phyloP scores from a whole-genome alignment of 352 stramenopile species.

The Phytophthora sansomeana region DNA sequence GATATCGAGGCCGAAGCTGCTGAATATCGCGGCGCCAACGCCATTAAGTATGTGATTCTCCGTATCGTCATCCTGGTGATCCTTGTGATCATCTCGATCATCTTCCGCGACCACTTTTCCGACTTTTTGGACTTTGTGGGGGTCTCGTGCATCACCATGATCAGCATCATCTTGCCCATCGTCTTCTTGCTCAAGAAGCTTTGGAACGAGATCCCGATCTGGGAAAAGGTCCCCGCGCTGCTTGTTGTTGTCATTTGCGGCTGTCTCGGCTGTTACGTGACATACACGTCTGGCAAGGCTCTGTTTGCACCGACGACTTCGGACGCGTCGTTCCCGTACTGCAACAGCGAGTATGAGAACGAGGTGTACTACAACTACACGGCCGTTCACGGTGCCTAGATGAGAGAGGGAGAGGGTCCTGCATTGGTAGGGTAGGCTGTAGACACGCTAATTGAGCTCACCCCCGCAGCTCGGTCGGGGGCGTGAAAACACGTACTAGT shows the following conservation, averaged over 20 bases:
- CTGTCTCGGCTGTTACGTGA: slow-evolving; percentile 5
- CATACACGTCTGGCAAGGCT: slow-evolving; percentile 5
- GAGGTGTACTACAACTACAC: slow-evolving; percentile 32
- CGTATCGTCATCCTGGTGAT: slow-evolving; percentile 48
- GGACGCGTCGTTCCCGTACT: background rate
- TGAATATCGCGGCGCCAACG: slow-evolving; percentile 44
- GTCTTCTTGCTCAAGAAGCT: slow-evolving; percentile 48
- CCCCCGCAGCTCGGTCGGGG: no score
- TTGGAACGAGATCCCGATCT: slow-evolving; percentile 28
- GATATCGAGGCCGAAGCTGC: slow-evolving; percentile 36
- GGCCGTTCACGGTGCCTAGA: slow-evolving; percentile 10
- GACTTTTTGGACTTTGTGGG: slow-evolving; percentile 51
- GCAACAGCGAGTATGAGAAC: slow-evolving; percentile 32
- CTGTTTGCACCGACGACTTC: slow-evolving; percentile 1
- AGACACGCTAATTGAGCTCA: no score
- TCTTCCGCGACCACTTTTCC: slow-evolving; percentile 49
- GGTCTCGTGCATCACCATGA: slow-evolving; percentile 49
- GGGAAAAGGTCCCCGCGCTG: slow-evolving; percentile 25
- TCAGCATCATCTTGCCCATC: slow-evolving; percentile 50
- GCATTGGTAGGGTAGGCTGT: background rate
- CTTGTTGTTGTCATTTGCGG: slow-evolving; percentile 14
- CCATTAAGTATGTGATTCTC: slow-evolving; percentile 48
- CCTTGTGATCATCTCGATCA: slow-evolving; percentile 44
- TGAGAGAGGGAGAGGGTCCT: no score
- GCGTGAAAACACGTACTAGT: no score